Base-by-base conservation (phyloP, 78 protist species). In the Dictyostelium brefeldianum region DNA sequence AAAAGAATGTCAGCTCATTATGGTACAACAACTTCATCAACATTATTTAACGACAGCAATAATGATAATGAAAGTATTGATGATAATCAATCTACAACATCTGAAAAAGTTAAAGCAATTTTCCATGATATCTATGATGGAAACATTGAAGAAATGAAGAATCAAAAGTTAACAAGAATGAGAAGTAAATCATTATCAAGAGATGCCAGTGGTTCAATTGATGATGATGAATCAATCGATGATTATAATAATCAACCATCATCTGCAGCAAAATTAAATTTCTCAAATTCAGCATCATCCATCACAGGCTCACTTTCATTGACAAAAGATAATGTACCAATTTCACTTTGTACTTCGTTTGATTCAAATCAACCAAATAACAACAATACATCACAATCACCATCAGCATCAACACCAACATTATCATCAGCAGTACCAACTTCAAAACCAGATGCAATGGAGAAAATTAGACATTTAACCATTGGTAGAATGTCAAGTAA, bases 401-500 rank as follows among this genome's bases (percentile, higher is more conserved):
- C 70, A 36, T 8, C 59, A 8, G 46, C 18, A 5, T 27, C 57
- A 46, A 18, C 82, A 48, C 50, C 82, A 50, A 29, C 65, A 0
- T 25, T 50, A 18, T 27, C 82, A 6, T 22, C 65, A 27, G 12
- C 14, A n/a, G 65, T 48, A 15, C 43, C 82, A 27, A 77, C 22
- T 25, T 53, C 78, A 41, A 70, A 41, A 43, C 78, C 78, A 41
- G 53, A 70, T 70, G 78, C 56, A 41, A 70, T 79, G 71, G 79
- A 84, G 17, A 84, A 84, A 48, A 84, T 71, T 36, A 36, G 47
- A 59, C 27, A 51, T 36, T 74, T 78, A 46, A 84, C 91, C 15
- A 56, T 84, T 57, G 91, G 91, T 41, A 71, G 91, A 54, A 84
- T 84, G 91, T 84, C 78, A 53, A 78, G 82, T 12, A 74, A 74